Percentiles rank a stretch among this genome's conserved stretches.
phyloP scores from a whole-genome alignment of 805 yeast genomes.

The Torulaspora delbrueckii region DNA sequence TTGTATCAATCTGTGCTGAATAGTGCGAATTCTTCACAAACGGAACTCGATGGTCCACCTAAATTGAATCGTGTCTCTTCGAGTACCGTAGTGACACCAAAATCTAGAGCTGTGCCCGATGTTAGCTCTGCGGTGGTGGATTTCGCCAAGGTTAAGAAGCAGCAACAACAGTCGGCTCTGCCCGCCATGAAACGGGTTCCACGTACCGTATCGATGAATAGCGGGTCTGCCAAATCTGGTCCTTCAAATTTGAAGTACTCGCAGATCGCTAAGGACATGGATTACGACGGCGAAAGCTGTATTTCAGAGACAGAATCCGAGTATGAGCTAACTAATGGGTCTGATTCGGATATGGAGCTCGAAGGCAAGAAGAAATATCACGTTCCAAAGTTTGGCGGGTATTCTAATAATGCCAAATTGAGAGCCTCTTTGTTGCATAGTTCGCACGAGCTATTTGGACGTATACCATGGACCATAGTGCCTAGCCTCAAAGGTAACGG shows the following conservation, averaged over 20 bases:
- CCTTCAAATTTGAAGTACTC: constrained; percentile 20
- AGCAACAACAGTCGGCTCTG: constrained; percentile 24
- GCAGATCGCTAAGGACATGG: constrained; percentile 10
- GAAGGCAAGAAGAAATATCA: constrained; percentile 21
- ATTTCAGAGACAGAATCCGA: constrained; percentile 12
- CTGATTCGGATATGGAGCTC: constrained; percentile 24
- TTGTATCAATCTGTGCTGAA: constrained; percentile 26
- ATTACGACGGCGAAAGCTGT: constrained; percentile 7
- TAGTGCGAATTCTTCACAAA: constrained; percentile 15
- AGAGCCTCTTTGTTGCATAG: constrained; percentile 35
- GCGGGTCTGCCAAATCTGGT: constrained; percentile 4
- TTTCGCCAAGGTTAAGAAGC: constrained; percentile 29
- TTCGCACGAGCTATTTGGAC: constrained; percentile 38
- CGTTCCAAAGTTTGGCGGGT: constrained; percentile 63
- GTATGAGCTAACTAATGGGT: constrained; percentile 10
- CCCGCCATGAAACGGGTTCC: constrained; percentile 35
- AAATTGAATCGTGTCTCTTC: constrained; percentile 12
- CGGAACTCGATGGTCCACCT: constrained; percentile 21
- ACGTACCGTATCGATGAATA: constrained; percentile 12
- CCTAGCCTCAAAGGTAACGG: constrained; percentile 77
- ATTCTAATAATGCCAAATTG: constrained; percentile 55
- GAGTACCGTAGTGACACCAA: constrained; percentile 34
- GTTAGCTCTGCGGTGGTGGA: constrained; percentile 29
- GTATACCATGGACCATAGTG: constrained; percentile 70
- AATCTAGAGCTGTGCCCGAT: constrained; percentile 34